phyloP scores from a whole-genome alignment of 768 basidiomycete genomes.

The Xanthoconium stramineum region DNA sequence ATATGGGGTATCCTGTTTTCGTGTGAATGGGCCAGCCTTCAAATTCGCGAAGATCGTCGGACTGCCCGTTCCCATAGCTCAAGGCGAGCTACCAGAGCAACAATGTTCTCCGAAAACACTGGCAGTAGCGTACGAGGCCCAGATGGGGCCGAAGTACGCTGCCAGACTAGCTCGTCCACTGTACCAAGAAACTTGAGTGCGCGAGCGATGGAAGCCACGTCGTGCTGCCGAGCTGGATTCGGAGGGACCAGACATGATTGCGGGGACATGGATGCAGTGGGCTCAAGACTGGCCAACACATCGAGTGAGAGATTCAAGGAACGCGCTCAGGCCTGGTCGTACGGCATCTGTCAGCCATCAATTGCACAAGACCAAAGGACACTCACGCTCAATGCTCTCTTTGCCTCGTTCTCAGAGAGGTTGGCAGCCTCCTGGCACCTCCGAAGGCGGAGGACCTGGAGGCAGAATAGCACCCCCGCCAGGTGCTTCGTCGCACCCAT shows the following conservation, averaged over 20 bases:
- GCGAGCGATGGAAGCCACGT: conserved; percentile 20
- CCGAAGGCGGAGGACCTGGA: neutral
- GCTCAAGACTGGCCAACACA: neutral
- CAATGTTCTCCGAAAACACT: conserved; percentile 23
- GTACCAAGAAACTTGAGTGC: conserved; percentile 24
- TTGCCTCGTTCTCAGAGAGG: conserved; percentile 25
- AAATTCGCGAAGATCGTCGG: conserved; percentile 16
- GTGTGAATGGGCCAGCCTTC: neutral
- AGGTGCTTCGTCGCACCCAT: neutral
- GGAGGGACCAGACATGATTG: neutral
- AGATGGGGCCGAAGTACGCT: conserved; percentile 10
- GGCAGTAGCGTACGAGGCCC: conserved; percentile 10
- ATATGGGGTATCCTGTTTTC: no score
- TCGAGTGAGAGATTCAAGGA: conserved; percentile 13
- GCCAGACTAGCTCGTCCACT: conserved; percentile 31
- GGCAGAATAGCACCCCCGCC: neutral
- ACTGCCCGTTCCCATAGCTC: conserved; percentile 29
- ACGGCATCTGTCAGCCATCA: neutral
- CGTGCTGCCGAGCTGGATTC: conserved; percentile 5
- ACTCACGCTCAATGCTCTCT: conserved; percentile 22
- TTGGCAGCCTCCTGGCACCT: conserved; percentile 14
- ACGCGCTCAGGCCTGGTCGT: conserved; percentile 9
- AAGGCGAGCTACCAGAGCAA: conserved; percentile 24
- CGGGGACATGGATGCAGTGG: neutral
- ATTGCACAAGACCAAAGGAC: neutral